A percentile compares a stretch with the other conserved stretches of the same genome.
Evolutionary conservation across 371 early-diverging fungal species (phyloP).

Genomic region (Mucor irregularis): DNA sequence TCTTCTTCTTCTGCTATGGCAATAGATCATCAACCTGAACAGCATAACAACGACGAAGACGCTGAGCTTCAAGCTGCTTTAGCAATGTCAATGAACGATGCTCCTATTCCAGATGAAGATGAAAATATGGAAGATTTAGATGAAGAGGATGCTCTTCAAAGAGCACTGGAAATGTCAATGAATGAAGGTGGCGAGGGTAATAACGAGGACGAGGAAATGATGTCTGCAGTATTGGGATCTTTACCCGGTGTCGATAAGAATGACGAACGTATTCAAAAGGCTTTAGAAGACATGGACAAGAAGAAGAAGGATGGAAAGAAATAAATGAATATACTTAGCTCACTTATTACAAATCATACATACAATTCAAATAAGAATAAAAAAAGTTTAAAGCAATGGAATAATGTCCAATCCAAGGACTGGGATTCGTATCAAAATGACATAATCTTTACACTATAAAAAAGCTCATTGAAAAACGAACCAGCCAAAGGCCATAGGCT

Average conservation of each 20-base stretch:
- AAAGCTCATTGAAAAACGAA: too few relatives aligned
- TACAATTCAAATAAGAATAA: neutral
- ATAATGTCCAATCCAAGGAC: too few relatives aligned
- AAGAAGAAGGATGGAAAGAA: constrained; percentile 52
- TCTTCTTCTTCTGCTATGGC: constrained; percentile 52
- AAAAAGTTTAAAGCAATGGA: too few relatives aligned
- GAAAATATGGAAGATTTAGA: constrained; percentile 73
- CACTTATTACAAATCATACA: neutral
- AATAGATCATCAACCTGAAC: constrained; percentile 34
- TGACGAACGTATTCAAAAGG: constrained; percentile 84
- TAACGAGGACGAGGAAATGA: constrained; percentile 46
- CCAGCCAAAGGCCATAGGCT: too few relatives aligned
- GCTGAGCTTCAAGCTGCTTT: constrained; percentile 64
- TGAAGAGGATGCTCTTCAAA: constrained; percentile 88
- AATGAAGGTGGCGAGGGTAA: constrained; percentile 39
- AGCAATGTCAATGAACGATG: constrained; percentile 67
- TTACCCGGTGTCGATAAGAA: constrained; percentile 89
- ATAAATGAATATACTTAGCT: constrained; percentile 2
- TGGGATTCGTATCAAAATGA: too few relatives aligned
- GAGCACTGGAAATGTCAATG: constrained; percentile 90
- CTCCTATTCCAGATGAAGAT: constrained; percentile 46
- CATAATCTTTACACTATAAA: too few relatives aligned
- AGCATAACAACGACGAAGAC: constrained; percentile 33
- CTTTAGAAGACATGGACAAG: constrained; percentile 59
- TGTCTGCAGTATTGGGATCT: constrained; percentile 74